phyloP scores from a whole-genome alignment of 163 green algal genomes.

The Scenedesmus sp. region DNA sequence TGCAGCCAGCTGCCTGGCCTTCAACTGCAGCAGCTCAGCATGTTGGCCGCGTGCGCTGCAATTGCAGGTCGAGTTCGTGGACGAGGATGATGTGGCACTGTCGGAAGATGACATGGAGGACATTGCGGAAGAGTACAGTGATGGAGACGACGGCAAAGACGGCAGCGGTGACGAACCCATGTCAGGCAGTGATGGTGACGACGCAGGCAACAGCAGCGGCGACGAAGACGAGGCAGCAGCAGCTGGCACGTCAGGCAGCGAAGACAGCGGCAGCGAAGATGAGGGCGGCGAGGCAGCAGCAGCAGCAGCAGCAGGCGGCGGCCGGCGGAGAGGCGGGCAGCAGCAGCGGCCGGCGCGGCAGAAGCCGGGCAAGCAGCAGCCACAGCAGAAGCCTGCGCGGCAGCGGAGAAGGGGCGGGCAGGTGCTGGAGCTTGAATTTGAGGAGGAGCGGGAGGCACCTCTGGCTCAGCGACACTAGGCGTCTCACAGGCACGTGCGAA shows the following conservation, averaged over 20 bases:
- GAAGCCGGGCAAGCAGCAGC: conserved; percentile 19
- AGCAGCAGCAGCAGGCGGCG: not conserved
- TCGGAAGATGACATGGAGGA: conserved; percentile 75
- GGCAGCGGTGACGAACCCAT: not conserved
- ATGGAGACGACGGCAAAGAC: conserved; percentile 14
- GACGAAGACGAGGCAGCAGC: not conserved
- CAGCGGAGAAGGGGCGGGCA: conserved; percentile 50
- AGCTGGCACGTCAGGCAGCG: conserved; percentile 1
- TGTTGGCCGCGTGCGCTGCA: too few species aligned
- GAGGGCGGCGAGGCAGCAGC: not conserved
- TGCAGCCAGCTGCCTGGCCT: too few species aligned
- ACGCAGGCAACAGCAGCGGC: conserved; percentile 16
- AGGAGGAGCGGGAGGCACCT: conserved; percentile 75
- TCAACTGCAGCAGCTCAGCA: too few species aligned
- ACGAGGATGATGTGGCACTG: conserved; percentile 58
- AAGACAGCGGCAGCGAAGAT: not conserved
- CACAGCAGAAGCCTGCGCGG: not conserved
- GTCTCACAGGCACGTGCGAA: not conserved
- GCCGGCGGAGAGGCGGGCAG: not conserved
- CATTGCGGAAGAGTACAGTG: conserved; percentile 45
- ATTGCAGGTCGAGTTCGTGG: conserved; percentile 70
- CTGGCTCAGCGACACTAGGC: conserved; percentile 4
- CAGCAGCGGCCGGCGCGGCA: conserved; percentile 22
- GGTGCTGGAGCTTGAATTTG: conserved; percentile 84
- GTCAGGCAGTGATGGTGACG: conserved; percentile 15